These are phyloP conservation scores for Globisporangium splendens DNA, from an alignment of 352 stramenopile species.

Conservation along the genomic window DNA sequence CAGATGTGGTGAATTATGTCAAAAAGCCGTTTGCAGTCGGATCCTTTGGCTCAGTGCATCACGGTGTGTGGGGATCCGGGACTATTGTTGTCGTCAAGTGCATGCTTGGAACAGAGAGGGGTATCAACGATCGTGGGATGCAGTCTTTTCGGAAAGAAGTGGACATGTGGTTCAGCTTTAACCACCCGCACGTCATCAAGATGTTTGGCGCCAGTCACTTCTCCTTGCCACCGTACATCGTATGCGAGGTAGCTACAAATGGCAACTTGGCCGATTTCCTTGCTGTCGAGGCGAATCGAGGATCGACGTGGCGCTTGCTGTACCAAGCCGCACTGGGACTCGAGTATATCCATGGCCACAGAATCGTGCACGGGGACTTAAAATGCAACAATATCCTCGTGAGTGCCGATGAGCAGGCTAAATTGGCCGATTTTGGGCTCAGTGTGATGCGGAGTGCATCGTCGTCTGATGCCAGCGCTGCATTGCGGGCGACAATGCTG, in stretches of 20 bases:
- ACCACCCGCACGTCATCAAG: conserved; percentile 12
- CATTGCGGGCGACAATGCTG: no score
- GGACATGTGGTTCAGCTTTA: conserved; percentile 10
- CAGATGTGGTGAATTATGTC: no score
- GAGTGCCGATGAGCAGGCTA: not conserved
- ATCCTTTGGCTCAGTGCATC: no score
- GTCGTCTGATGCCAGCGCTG: no score
- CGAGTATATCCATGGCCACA: conserved; percentile 39
- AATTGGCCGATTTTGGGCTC: conserved; percentile 7
- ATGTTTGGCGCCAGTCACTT: conserved; percentile 17
- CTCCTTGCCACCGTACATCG: conserved; percentile 4
- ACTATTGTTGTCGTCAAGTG: conserved; percentile 9
- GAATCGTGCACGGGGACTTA: conserved; percentile 70
- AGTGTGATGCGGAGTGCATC: not conserved
- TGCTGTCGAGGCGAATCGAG: not conserved
- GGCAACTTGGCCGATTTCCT: conserved; percentile 8
- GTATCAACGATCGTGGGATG: not conserved
- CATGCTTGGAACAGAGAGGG: not conserved
- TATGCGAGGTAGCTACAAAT: conserved; percentile 1
- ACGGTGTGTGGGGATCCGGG: no score
- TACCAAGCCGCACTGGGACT: conserved; percentile 23
- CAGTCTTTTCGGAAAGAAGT: conserved; percentile 2
- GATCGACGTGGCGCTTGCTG: not conserved
- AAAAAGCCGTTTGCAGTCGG: no score
- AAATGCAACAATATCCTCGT: conserved; percentile 57